Conservation (phyloP, 148 eudicot species). For the Amaranthus palmeri region DNA sequence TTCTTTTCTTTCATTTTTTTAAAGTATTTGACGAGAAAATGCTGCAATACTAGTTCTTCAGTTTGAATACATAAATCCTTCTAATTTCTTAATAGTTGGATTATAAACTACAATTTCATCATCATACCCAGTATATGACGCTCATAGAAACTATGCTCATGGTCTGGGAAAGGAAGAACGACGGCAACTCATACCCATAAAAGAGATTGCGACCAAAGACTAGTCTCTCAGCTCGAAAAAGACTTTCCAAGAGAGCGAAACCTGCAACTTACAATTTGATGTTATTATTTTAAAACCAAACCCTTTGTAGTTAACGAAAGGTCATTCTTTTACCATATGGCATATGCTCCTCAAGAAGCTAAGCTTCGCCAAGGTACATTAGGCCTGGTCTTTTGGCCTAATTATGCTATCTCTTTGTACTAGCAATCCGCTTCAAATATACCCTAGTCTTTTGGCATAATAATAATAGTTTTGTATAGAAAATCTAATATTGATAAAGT, state of each 20-base stretch:
- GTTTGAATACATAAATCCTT: background rate
- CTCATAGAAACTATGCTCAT: too few relatives aligned
- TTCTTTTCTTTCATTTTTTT: background rate
- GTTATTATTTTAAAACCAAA: too few relatives aligned
- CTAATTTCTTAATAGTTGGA: background rate
- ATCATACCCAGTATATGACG: too few relatives aligned
- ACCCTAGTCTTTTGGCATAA: background rate
- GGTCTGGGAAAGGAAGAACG: too few relatives aligned
- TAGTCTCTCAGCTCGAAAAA: too few relatives aligned
- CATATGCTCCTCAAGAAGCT: background rate
- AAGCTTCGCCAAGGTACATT: too few relatives aligned
- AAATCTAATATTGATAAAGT: background rate
- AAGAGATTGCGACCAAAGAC: too few relatives aligned
- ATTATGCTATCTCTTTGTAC: background rate
- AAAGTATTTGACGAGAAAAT: background rate
- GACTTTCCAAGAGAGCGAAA: too few relatives aligned
- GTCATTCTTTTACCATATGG: background rate
- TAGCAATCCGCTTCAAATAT: too few relatives aligned
- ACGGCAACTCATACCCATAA: too few relatives aligned
- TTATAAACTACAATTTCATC: background rate
- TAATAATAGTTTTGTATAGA: background rate
- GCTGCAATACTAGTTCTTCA: background rate
- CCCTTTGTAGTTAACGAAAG: constrained; percentile 10
- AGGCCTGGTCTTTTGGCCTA: background rate
- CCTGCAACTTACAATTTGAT: too few relatives aligned